phyloP scores from a whole-genome alignment of 129 eudicot species.

The Deinandra increscens region DNA sequence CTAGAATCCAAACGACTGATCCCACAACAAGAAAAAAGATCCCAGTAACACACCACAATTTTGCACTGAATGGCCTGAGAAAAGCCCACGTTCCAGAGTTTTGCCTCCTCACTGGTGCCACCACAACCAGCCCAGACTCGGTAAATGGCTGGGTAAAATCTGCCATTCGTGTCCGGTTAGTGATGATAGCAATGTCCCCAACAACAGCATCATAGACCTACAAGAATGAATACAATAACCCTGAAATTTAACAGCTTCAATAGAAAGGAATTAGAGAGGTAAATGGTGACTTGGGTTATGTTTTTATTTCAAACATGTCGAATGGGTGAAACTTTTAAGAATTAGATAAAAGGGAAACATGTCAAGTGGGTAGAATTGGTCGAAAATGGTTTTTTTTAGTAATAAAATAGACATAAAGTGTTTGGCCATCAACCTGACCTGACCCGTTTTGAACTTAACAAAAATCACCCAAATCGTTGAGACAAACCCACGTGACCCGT shows the following conservation, averaged over 20 bases:
- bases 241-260: background rate
- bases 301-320: background rate
- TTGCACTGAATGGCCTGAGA: conserved; percentile 49
- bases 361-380: background rate
- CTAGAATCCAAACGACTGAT: conserved; percentile 61
- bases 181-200: conserved; percentile 60
- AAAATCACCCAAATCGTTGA: background rate
- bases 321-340: background rate
- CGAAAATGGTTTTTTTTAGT: no score
- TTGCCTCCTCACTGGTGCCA: conserved; percentile 51
- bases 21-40: conserved; percentile 55
- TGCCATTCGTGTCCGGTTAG: conserved; percentile 54
- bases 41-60: conserved; percentile 56
- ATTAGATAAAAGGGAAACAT: background rate
- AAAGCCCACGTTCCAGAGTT: conserved; percentile 59
- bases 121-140: conserved; percentile 69
- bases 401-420: background rate
- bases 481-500: background rate
- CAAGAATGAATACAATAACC: background rate
- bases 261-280: background rate
- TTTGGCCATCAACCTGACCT: background rate
- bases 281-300: background rate
- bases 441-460: background rate
- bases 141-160: conserved; percentile 69
- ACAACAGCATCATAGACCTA: conserved; percentile 62